Percentiles rank a stretch among this genome's conserved stretches.
Conservation (phyloP, 257 asterid species). For the Solanum tacnaense region DNA sequence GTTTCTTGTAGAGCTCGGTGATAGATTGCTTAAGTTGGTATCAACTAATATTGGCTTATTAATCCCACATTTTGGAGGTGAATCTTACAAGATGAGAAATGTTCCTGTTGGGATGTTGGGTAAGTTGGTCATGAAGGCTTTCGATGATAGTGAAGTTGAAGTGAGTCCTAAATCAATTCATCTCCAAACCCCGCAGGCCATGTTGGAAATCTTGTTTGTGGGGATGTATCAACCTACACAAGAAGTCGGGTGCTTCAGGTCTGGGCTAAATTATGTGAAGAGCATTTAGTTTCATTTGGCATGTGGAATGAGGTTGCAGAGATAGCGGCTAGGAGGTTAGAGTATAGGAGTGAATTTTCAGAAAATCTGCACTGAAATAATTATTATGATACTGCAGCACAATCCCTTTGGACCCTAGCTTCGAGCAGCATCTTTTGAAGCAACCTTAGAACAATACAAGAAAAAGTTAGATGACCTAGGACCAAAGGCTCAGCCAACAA, state of each 20-base stretch:
- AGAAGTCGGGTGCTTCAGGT: slow-evolving; percentile 95
- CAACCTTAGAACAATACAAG: slow-evolving; percentile 84
- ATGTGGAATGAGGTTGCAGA: slow-evolving; percentile 91
- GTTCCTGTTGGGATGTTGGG: slow-evolving; percentile 88
- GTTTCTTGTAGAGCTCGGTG: slow-evolving; percentile 80
- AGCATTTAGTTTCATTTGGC: slow-evolving; percentile 79
- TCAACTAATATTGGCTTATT: slow-evolving; percentile 77
- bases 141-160: slow-evolving; percentile 75
- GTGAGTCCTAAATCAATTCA: slow-evolving; percentile 62
- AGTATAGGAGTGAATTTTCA: slow-evolving; percentile 81
- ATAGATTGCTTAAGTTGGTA: slow-evolving; percentile 63
- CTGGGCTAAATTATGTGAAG: slow-evolving; percentile 91
- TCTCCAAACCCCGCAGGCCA: slow-evolving; percentile 79
- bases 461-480: slow-evolving; percentile 63
- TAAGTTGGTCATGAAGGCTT: slow-evolving; percentile 69
- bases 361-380: slow-evolving; percentile 83
- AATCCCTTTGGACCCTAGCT: slow-evolving; percentile 99
- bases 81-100: slow-evolving; percentile 85
- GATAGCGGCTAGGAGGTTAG: slow-evolving; percentile 85
- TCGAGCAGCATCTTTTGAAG: slow-evolving; percentile 69
- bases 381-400: slow-evolving; percentile 88
- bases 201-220: slow-evolving; percentile 86
- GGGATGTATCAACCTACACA: slow-evolving; percentile 90
- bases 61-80: slow-evolving; percentile 81
- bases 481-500: slow-evolving; percentile 31